A percentile compares a stretch with the other conserved stretches of the same genome.
phyloP scores from a whole-genome alignment of 805 yeast species.

The Lipomyces yamanashiensis region DNA sequence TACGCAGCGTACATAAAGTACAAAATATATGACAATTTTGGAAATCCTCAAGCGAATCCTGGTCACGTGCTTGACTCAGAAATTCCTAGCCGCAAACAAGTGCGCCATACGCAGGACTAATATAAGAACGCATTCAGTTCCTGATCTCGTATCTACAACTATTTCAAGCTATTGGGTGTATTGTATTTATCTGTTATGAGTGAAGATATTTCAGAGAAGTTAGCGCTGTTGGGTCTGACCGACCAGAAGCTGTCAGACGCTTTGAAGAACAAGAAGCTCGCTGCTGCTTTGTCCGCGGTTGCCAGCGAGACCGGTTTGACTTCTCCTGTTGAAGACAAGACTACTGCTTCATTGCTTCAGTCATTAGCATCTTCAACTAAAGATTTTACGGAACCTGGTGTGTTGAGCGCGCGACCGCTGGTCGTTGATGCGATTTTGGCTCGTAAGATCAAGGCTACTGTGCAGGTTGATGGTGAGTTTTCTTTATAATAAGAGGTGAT shows the following conservation, averaged over 20 bases:
- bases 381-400: conserved; percentile 41
- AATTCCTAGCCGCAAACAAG: too few relatives aligned
- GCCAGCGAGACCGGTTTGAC: conserved; percentile 52
- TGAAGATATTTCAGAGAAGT: conserved; percentile 14
- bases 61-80: not conserved
- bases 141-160: not conserved
- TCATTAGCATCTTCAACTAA: conserved; percentile 52
- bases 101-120: too few relatives aligned
- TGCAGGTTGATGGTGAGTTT: conserved; percentile 66
- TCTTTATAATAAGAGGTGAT: not conserved
- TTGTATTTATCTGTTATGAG: not conserved
- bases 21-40: not conserved
- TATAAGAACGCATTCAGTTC: not conserved
- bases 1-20: too few relatives aligned
- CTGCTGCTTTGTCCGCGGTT: conserved; percentile 67
- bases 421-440: conserved; percentile 66
- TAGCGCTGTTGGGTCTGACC: conserved; percentile 33
- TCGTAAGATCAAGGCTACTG: conserved; percentile 65
- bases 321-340: conserved; percentile 51
- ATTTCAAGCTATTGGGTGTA: too few relatives aligned
- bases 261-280: conserved; percentile 82
- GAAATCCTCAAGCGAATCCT: not conserved
- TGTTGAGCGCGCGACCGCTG: conserved; percentile 54
- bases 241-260: conserved; percentile 71
- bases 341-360: conserved; percentile 69